A percentile compares a stretch with the other conserved stretches of the same genome.
Conservation (phyloP, 1,284 basidiomycete species). For the Tremellales sp. region DNA sequence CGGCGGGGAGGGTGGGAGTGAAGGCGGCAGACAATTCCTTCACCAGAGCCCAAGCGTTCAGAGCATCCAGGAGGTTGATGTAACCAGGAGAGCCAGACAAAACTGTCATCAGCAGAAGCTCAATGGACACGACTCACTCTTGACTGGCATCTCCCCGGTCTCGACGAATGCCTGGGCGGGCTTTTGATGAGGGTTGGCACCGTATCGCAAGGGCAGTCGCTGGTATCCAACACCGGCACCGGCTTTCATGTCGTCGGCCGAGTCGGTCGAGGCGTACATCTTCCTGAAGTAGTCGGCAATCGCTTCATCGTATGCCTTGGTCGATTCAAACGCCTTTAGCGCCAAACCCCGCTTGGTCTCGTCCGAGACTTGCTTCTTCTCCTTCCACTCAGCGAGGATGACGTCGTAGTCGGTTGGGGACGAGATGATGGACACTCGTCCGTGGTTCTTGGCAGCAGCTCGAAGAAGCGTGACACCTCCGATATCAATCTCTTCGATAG, state of each 20-base stretch:
- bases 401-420: conserved; percentile 88
- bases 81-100: conserved; percentile 94
- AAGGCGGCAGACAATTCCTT: conserved; percentile 84
- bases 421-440: conserved; percentile 84
- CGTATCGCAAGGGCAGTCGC: conserved; percentile 84
- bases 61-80: conserved; percentile 97
- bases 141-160: conserved; percentile 87
- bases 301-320: conserved; percentile 88
- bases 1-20: conserved; percentile 69
- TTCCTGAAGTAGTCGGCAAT: conserved; percentile 96
- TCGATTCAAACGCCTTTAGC: conserved; percentile 97
- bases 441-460: conserved; percentile 98
- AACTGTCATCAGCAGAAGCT: conserved; percentile 52
- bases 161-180: conserved; percentile 95
- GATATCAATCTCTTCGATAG: conserved; percentile 98
- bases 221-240: conserved; percentile 63
- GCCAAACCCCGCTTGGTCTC: conserved; percentile 74
- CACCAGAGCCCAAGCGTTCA: conserved; percentile 96
- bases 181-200: conserved; percentile 98
- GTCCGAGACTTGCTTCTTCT: conserved; percentile 65
- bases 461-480: conserved; percentile 97
- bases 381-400: conserved; percentile 73
- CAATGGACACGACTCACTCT: conserved; percentile 56
- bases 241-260: conserved; percentile 60
- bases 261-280: conserved; percentile 81